Evolutionary conservation across 257 asterid genomes (phyloP).

Genomic region (Eucommia ulmoides): DNA sequence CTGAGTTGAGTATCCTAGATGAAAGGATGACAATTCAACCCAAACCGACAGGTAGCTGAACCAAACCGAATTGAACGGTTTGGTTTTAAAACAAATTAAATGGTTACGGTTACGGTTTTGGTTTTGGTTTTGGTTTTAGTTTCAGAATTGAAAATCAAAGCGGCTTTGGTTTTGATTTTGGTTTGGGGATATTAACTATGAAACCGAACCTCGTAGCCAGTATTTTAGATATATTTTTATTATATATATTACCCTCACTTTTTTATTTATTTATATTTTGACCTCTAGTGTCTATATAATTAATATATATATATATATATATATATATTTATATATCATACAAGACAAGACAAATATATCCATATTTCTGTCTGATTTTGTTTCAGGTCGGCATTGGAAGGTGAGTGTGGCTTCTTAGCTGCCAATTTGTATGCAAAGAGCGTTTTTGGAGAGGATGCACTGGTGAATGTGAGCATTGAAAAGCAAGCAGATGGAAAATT

Average conservation of each 20-base stretch:
- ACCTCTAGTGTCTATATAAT: neutral
- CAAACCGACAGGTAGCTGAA: no score
- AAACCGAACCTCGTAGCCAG: no score
- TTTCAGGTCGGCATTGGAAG: constrained; percentile 88
- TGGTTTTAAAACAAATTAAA: no score
- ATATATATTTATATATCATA: neutral
- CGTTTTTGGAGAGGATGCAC: constrained; percentile 96
- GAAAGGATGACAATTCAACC: no score
- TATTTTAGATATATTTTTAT: neutral
- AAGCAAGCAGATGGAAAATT: constrained; percentile 83
- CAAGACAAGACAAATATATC: neutral
- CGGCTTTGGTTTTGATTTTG: no score
- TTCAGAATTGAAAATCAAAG: no score
- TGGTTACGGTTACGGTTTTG: no score
- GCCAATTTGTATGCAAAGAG: constrained; percentile 96
- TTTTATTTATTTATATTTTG: no score
- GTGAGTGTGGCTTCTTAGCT: constrained; percentile 96
- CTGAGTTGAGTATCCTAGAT: no score
- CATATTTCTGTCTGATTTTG: constrained; percentile 6
- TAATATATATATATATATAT: no score
- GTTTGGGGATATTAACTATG: no score
- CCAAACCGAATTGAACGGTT: neutral
- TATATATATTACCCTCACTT: neutral
- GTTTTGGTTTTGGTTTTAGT: no score
- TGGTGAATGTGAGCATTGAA: constrained; percentile 91